A percentile compares a stretch with the other conserved stretches of the same genome.
These are phyloP conservation scores for Ulota crispa DNA, from an alignment of 225 moss, liverwort and hornwort genomes.

Conservation along the genomic window DNA sequence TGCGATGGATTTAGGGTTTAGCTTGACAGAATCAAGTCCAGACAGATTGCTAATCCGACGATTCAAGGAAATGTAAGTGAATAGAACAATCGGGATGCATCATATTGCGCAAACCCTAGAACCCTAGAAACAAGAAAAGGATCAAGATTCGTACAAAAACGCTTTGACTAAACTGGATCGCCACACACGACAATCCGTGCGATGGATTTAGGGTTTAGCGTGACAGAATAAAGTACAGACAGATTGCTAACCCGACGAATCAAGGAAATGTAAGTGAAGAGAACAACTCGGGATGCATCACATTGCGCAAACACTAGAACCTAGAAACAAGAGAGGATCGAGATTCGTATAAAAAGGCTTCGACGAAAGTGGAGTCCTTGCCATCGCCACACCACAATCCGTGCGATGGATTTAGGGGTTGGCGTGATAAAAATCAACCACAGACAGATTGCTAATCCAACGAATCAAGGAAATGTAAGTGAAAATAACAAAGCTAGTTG, in stretches of 20 bases:
- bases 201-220: neutral
- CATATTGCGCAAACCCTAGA: neutral
- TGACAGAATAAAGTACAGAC: neutral
- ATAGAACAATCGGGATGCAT: neutral
- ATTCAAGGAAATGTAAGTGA: neutral
- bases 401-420: neutral
- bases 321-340: neutral
- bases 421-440: neutral
- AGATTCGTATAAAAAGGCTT: conserved; percentile 74
- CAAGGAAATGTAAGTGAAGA: neutral
- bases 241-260: neutral
- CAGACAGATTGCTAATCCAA: neutral
- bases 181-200: conserved; percentile 45
- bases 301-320: neutral
- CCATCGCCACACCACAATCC: conserved; percentile 67
- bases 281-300: neutral
- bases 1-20: conserved; percentile 10
- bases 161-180: conserved; percentile 79
- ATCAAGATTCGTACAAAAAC: conserved; percentile 57
- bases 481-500: neutral
- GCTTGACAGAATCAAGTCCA: neutral
- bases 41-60: neutral
- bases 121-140: neutral
- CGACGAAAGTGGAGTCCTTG: conserved; percentile 79
- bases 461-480: neutral